Conservation (phyloP, 108 stramenopile genomes). For the Cyclotella cryptica region DNA sequence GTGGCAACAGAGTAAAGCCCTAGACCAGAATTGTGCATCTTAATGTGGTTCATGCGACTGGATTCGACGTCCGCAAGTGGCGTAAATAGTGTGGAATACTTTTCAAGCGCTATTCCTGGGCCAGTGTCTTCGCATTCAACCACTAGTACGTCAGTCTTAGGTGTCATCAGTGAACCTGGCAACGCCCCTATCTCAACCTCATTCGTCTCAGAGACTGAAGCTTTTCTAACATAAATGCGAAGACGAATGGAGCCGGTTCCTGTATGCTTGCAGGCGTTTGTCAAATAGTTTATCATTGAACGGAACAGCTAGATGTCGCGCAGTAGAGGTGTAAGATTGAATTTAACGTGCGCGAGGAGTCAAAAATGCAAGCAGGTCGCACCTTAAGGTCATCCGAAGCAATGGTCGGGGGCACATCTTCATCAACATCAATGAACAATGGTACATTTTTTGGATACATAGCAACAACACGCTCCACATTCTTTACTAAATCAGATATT, state of each 20-base stretch:
- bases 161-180: slow-evolving; percentile 30
- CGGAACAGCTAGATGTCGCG: slow-evolving; percentile 53
- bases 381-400: slow-evolving; percentile 68
- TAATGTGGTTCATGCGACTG: slow-evolving; percentile 1
- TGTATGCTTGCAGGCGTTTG: slow-evolving; percentile 77
- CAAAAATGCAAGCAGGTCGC: too few relatives aligned
- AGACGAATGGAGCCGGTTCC: slow-evolving; percentile 63
- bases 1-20: slow-evolving; percentile 71
- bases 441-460: slow-evolving; percentile 72
- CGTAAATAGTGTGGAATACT: slow-evolving; percentile 65
- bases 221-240: slow-evolving; percentile 48
- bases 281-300: slow-evolving; percentile 73
- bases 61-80: slow-evolving; percentile 33
- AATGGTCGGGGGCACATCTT: slow-evolving; percentile 49
- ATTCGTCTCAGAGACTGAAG: slow-evolving; percentile 9
- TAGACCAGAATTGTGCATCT: slow-evolving; percentile 50
- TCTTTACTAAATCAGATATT: slow-evolving; percentile 56
- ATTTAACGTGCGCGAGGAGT: too few relatives aligned
- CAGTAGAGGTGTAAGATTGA: too few relatives aligned
- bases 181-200: slow-evolving; percentile 16
- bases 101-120: slow-evolving; percentile 58
- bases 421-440: slow-evolving; percentile 55
- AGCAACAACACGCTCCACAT: slow-evolving; percentile 58
- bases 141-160: slow-evolving; percentile 41
- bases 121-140: slow-evolving; percentile 81